Conservation (phyloP, 257 asterid genomes). For the Solanum appendiculatum region DNA sequence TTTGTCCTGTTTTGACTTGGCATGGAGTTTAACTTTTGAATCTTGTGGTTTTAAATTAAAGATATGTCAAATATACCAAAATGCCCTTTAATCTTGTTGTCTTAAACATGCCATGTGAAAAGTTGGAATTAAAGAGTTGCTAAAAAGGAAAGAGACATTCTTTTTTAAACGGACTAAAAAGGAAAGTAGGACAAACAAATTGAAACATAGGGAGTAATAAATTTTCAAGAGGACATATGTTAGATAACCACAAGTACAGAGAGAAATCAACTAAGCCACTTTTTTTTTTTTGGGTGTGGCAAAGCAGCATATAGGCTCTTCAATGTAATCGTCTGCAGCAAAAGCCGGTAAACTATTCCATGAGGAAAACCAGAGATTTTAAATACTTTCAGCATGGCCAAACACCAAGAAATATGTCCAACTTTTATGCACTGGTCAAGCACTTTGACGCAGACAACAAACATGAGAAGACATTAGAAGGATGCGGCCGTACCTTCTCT, state of each 20-base stretch:
- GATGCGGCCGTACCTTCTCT: slow-evolving; percentile 58
- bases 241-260: not conserved
- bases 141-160: no score
- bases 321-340: not conserved
- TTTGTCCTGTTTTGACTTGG: not conserved
- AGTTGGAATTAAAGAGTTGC: not conserved
- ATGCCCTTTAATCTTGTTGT: not conserved
- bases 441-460: not conserved
- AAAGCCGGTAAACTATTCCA: not conserved
- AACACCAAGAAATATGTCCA: not conserved
- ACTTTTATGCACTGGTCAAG: not conserved
- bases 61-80: not conserved
- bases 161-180: no score
- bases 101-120: not conserved
- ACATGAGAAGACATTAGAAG: not conserved
- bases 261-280: not conserved
- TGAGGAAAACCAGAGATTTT: not conserved
- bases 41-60: not conserved
- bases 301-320: not conserved
- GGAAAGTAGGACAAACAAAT: not conserved
- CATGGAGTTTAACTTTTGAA: not conserved
- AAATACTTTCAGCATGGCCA: not conserved
- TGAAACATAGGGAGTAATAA: not conserved
- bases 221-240: not conserved
- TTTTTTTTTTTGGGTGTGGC: not conserved